phyloP scores from a whole-genome alignment of 495 filamentous ascomycete genomes.

The Aspergillus kassunensis region DNA sequence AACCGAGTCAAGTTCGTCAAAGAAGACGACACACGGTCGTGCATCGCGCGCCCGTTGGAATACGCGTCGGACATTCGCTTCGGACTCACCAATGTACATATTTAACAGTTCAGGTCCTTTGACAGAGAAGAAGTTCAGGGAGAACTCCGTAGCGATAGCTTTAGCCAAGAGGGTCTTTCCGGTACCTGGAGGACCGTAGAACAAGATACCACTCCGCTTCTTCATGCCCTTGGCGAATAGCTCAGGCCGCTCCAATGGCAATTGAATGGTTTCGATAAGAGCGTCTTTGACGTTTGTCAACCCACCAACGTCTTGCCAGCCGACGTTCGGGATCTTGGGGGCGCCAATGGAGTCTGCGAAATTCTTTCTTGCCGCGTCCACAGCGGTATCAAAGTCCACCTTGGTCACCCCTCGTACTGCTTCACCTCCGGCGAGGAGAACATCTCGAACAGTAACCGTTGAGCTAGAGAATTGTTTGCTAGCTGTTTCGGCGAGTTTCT shows the following conservation, averaged over 20 bases:
- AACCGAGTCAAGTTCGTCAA: conserved; percentile 95
- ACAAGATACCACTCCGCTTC: conserved; percentile 94
- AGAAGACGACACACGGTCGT: conserved; percentile 97
- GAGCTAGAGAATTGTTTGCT: conserved; percentile 32
- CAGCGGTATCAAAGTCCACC: conserved; percentile 81
- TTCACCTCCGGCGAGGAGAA: conserved; percentile 85
- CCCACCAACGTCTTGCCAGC: conserved; percentile 95
- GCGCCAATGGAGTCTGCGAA: conserved; percentile 97
- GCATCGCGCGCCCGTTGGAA: conserved; percentile 95
- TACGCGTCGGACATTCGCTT: conserved; percentile 93
- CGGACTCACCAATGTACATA: conserved; percentile 99
- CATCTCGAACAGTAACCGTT: conserved; percentile 66
- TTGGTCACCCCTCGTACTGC: conserved; percentile 73
- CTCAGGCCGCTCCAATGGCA: conserved; percentile 88
- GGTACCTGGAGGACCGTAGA: conserved; percentile 95
- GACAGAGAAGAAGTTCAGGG: conserved; percentile 97
- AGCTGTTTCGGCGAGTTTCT: conserved; percentile 54
- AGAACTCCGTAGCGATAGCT: conserved; percentile 97
- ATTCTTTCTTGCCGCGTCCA: conserved; percentile 93
- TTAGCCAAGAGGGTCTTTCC: conserved; percentile 96
- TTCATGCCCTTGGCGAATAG: conserved; percentile 98
- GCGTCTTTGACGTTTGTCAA: conserved; percentile 92
- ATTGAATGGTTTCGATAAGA: conserved; percentile 92
- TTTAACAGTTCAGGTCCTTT: conserved; percentile 97
- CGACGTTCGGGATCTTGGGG: conserved; percentile 95